Evolutionary conservation across 192 early-diverging fungal genomes (phyloP).

Genomic region (Linnemannia schmuckeri): DNA sequence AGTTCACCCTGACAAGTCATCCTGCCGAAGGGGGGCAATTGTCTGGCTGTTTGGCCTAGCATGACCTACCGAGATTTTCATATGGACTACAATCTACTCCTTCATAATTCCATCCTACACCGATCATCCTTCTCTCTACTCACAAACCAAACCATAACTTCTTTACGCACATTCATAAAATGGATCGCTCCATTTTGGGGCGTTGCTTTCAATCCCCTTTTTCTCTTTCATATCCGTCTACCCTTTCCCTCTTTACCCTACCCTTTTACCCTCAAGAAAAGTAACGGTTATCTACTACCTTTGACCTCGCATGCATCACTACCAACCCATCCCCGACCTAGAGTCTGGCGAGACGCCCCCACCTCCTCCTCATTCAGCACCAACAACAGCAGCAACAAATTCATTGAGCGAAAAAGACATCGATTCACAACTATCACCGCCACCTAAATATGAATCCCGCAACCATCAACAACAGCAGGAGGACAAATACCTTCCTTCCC

Average conservation of each 20-base stretch:
- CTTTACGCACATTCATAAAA: neutral
- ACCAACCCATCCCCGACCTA: neutral
- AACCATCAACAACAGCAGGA: neutral
- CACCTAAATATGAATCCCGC: neutral
- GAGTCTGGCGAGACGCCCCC: neutral
- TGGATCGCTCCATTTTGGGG: neutral
- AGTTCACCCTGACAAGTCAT: neutral
- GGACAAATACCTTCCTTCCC: neutral
- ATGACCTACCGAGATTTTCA: neutral
- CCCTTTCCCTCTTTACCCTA: neutral
- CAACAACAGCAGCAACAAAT: neutral
- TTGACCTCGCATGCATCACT: neutral
- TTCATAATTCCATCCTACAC: neutral
- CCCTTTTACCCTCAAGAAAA: neutral
- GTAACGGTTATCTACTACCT: too few species aligned
- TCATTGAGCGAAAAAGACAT: neutral
- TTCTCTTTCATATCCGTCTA: neutral
- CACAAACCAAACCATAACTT: neutral
- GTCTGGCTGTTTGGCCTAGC: neutral
- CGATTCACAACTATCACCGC: neutral
- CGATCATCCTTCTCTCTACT: neutral
- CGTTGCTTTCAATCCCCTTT: neutral
- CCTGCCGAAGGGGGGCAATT: neutral
- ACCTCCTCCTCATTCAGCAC: neutral
- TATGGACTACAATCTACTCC: neutral